Conservation (phyloP, 2,329 filamentous ascomycete species). For the Arthrobotrys conoides region DNA sequence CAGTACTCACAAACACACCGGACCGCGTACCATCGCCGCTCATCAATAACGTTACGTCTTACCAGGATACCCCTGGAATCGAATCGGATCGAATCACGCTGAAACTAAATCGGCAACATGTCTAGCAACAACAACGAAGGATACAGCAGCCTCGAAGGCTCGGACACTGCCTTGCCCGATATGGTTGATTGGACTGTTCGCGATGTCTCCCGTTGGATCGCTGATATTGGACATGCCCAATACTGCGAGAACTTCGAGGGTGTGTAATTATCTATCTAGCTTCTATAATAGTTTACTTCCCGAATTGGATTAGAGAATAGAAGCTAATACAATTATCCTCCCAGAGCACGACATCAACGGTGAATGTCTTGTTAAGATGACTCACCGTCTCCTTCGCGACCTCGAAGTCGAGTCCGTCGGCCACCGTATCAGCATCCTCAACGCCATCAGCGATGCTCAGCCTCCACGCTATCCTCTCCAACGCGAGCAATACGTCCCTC, state of each 20-base stretch:
- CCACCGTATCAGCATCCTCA: constrained; percentile 92
- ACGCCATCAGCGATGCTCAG: constrained; percentile 96
- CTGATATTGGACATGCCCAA: not conserved
- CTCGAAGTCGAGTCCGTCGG: constrained; percentile 94
- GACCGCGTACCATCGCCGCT: not conserved
- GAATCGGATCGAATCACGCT: not conserved
- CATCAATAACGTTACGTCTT: not conserved
- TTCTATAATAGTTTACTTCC: too few relatives aligned
- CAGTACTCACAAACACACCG: too few relatives aligned
- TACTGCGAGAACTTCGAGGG: not conserved
- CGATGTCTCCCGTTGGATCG: not conserved
- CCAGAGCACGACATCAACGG: constrained; percentile 93
- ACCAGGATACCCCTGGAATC: not conserved
- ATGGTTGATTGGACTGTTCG: not conserved
- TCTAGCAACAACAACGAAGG: not conserved
- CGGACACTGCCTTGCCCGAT: too few relatives aligned
- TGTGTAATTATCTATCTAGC: too few relatives aligned
- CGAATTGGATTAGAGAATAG: too few relatives aligned
- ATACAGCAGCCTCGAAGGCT: not conserved
- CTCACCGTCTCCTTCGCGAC: constrained; percentile 93
- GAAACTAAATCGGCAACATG: not conserved
- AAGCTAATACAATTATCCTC: too few relatives aligned
- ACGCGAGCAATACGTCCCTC: constrained; percentile 75
- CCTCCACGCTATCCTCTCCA: constrained; percentile 78
- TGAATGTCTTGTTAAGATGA: constrained; percentile 87